These are phyloP conservation scores for Sporisorium graminicola DNA, from an alignment of 1,284 basidiomycete genomes.

Conservation along the genomic window DNA sequence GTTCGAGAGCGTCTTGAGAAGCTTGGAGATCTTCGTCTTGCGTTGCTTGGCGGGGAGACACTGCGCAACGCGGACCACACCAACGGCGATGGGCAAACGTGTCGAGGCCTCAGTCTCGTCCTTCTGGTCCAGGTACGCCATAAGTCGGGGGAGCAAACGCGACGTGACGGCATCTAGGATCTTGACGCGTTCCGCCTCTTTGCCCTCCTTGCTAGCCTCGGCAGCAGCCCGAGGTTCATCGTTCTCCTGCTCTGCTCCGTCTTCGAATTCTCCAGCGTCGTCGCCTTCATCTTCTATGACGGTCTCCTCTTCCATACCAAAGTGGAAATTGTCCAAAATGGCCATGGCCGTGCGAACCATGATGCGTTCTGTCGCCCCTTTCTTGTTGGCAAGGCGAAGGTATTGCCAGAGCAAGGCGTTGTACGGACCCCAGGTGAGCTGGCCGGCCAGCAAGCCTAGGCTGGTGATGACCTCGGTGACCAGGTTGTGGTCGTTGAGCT, in stretches of 20 bases:
- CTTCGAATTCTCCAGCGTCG: conserved; percentile 75
- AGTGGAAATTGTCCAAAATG: conserved; percentile 92
- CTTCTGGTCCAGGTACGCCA: conserved; percentile 73
- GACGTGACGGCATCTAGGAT: conserved; percentile 83
- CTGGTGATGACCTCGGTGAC: conserved; percentile 89
- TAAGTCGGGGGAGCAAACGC: conserved; percentile 64
- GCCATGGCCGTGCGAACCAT: conserved; percentile 88
- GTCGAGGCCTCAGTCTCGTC: conserved; percentile 83
- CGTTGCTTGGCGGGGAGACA: conserved; percentile 79
- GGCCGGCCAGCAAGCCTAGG: conserved; percentile 56
- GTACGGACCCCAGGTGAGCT: conserved; percentile 83
- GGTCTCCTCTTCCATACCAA: conserved; percentile 70
- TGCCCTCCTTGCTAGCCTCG: conserved; percentile 13
- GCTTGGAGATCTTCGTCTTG: conserved; percentile 77
- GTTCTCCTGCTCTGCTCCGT: conserved; percentile 59
- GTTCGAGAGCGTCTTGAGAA: conserved; percentile 87
- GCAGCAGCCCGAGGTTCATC: conserved; percentile 23
- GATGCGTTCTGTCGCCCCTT: conserved; percentile 82
- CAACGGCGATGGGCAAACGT: conserved; percentile 81
- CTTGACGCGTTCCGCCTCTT: conserved; percentile 57
- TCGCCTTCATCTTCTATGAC: conserved; percentile 30
- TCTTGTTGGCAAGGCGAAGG: conserved; percentile 79
- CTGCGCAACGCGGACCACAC: conserved; percentile 85
- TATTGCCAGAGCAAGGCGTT: conserved; percentile 85
- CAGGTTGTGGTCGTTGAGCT: conserved; percentile 85